A percentile compares a stretch with the other conserved stretches of the same genome.
Conservation (phyloP, 257 asterid species). For the Cordia subcordata region DNA sequence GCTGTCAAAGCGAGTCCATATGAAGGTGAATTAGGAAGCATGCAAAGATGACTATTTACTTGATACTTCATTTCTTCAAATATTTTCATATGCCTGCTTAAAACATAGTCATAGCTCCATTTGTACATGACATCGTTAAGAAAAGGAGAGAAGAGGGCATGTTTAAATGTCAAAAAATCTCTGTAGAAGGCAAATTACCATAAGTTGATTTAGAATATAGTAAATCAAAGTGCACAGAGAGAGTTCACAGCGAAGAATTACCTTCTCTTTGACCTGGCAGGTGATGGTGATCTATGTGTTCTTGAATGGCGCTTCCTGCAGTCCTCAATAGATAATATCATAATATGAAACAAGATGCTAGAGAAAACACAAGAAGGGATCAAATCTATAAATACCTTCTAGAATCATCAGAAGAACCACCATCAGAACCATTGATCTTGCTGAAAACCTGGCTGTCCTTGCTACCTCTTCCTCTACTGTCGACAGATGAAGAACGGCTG, state of each 20-base stretch:
- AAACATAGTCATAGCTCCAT: too few species aligned
- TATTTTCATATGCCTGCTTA: too few species aligned
- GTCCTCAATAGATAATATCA: constrained; percentile 19
- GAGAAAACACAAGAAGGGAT: constrained; percentile 1
- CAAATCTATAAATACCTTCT: constrained; percentile 43
- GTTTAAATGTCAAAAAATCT: too few species aligned
- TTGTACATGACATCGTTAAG: too few species aligned
- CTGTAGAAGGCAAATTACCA: too few species aligned
- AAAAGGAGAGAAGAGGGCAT: too few species aligned
- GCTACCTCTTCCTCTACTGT: constrained; percentile 53
- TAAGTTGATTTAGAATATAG: too few species aligned
- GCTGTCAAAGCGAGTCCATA: too few species aligned
- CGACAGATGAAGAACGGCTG: constrained; percentile 33
- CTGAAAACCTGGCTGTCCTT: constrained; percentile 39
- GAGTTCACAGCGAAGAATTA: constrained; percentile 13
- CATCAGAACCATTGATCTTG: constrained; percentile 50
- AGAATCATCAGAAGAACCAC: constrained; percentile 69
- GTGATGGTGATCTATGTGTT: constrained; percentile 74
- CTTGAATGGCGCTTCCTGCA: constrained; percentile 61
- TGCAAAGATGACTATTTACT: too few species aligned
- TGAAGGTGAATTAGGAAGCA: too few species aligned
- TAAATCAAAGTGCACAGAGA: too few species aligned
- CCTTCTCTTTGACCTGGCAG: constrained; percentile 79
- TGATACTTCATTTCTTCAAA: too few species aligned
- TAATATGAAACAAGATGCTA: constrained; percentile 8